Percentiles rank a stretch among this genome's conserved stretches.
These are phyloP conservation scores for Aspergillus bombycis DNA, from an alignment of 2,329 filamentous ascomycete species.

Conservation along the genomic window DNA sequence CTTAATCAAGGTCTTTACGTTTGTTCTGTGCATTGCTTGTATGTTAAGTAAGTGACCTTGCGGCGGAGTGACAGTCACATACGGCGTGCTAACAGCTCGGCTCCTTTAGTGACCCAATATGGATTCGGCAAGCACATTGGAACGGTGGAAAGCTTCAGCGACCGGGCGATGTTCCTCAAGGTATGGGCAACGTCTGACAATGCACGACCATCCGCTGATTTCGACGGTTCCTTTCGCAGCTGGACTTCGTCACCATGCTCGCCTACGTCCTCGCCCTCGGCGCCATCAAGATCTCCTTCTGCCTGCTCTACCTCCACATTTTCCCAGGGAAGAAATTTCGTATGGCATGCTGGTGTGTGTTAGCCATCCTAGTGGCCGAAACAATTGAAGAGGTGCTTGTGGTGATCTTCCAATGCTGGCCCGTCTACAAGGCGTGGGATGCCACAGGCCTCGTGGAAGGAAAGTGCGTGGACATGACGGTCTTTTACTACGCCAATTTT, in stretches of 20 bases:
- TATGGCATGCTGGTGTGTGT: constrained; percentile 17
- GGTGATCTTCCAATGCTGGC: constrained; percentile 45
- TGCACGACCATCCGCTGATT: neutral
- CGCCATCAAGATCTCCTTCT: constrained; percentile 33
- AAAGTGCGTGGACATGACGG: constrained; percentile 17
- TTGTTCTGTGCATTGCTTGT: constrained; percentile 15
- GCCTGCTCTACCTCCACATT: constrained; percentile 27
- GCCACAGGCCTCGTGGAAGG: constrained; percentile 13
- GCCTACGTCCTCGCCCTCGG: constrained; percentile 34
- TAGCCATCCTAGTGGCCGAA: constrained; percentile 58
- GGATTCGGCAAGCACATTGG: constrained; percentile 25
- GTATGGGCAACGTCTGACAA: constrained; percentile 5
- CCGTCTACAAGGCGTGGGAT: constrained; percentile 25
- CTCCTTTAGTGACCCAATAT: constrained; percentile 23
- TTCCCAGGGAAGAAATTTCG: constrained; percentile 24
- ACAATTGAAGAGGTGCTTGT: constrained; percentile 71
- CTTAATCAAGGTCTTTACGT: constrained; percentile 14
- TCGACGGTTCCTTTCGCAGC: constrained; percentile 5
- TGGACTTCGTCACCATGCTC: constrained; percentile 24
- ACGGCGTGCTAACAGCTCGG: neutral
- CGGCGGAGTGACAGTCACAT: neutral
- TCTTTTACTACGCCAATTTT: constrained; percentile 25
- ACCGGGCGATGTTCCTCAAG: constrained; percentile 22
- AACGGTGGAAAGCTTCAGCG: constrained; percentile 6
- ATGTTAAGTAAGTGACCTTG: constrained; percentile 8